Conservation (phyloP, 2,329 filamentous ascomycete species). For the Ramichloridium luteum region DNA sequence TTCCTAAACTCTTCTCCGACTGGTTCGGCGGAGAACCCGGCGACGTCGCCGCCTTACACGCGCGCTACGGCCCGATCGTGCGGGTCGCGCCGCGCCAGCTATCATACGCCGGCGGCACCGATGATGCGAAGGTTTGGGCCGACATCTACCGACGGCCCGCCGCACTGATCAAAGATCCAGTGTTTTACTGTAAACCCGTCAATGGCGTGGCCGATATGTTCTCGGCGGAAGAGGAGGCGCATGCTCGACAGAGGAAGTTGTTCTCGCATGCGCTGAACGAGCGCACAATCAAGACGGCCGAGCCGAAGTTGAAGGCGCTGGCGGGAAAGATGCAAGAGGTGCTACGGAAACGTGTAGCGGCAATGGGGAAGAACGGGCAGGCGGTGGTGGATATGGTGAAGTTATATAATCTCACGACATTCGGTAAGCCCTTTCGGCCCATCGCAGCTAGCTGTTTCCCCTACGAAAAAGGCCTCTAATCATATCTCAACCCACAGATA, state of each 20-base stretch:
- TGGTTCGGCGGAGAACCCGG: constrained; percentile 11
- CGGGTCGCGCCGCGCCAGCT: constrained; percentile 30
- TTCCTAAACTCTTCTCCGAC: constrained; percentile 11
- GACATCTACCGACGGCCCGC: constrained; percentile 18
- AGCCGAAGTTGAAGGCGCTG: background rate
- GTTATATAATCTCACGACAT: constrained; percentile 22
- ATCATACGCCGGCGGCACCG: constrained; percentile 21
- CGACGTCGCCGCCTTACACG: constrained; percentile 19
- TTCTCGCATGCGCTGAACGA: background rate
- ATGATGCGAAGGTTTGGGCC: constrained; percentile 14
- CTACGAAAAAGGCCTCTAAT: constrained; percentile 1
- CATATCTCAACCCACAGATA: constrained; percentile 9
- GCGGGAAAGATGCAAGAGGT: too few species aligned
- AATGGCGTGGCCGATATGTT: constrained; percentile 15
- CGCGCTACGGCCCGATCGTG: constrained; percentile 28
- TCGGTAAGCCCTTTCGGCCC: constrained; percentile 5
- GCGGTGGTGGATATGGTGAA: constrained; percentile 19
- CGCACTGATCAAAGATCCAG: constrained; percentile 6
- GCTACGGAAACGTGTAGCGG: too few species aligned
- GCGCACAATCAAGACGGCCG: background rate
- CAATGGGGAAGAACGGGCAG: too few species aligned
- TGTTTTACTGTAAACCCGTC: constrained; percentile 9
- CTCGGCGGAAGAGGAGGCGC: constrained; percentile 15
- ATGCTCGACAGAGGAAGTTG: constrained; percentile 12
- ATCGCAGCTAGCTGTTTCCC: background rate